phyloP scores from a whole-genome alignment of 2,329 filamentous ascomycete species.

The Didymella glomerata region DNA sequence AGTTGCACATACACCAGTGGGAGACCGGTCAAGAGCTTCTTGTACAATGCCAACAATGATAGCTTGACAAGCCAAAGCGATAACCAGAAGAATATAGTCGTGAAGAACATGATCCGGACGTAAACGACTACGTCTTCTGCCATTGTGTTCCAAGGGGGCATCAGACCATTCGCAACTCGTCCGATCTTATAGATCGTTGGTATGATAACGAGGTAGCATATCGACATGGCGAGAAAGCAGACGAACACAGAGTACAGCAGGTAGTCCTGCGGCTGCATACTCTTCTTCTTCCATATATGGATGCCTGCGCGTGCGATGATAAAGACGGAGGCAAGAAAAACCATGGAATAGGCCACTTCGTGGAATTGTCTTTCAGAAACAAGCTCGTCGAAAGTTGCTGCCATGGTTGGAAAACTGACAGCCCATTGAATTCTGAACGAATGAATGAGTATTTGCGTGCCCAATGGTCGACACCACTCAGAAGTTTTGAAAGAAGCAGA shows the following conservation, averaged over 20 bases:
- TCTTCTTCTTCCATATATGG: background rate
- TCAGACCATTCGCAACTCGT: slow-evolving; percentile 22
- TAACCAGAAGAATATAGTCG: slow-evolving; percentile 51
- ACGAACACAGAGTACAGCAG: slow-evolving; percentile 37
- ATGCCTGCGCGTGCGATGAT: background rate
- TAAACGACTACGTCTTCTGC: slow-evolving; percentile 42
- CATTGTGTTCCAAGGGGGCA: slow-evolving; percentile 40
- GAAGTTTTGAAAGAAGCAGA: background rate
- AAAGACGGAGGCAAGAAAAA: background rate
- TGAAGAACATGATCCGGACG: slow-evolving; percentile 52
- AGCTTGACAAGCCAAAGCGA: slow-evolving; percentile 55
- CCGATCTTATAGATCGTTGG: slow-evolving; percentile 41
- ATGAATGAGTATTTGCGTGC: background rate
- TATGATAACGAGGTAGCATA: slow-evolving; percentile 46
- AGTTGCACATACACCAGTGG: background rate
- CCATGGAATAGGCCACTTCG: background rate
- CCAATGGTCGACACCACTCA: background rate
- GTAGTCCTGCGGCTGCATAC: background rate
- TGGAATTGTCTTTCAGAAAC: background rate
- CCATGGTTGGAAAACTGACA: background rate
- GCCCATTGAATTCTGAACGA: background rate
- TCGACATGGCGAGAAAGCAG: slow-evolving; percentile 32
- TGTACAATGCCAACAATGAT: slow-evolving; percentile 53
- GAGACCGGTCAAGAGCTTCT: slow-evolving; percentile 48
- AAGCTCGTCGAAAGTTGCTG: background rate